Conservation (phyloP, 441 rosid species). For the Hura crepitans region DNA sequence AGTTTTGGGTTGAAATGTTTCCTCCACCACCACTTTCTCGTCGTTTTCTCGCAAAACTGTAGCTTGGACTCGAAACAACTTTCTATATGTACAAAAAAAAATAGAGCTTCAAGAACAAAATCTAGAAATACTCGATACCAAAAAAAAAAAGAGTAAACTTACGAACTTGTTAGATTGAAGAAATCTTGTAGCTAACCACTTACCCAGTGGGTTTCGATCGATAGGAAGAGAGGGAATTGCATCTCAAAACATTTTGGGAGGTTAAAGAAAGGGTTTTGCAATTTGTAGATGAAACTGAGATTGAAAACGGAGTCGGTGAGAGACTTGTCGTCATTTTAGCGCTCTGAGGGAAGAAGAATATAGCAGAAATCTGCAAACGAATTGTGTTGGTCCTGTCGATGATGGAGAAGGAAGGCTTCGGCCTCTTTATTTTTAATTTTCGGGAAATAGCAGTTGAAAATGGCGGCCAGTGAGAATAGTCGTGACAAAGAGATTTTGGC, state of each 20-base stretch:
- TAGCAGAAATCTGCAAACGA: background rate
- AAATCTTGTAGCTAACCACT: background rate
- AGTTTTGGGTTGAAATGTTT: slow-evolving; percentile 47
- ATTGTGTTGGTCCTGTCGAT: background rate
- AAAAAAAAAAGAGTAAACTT: background rate
- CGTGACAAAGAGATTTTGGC: background rate
- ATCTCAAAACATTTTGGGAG: slow-evolving; percentile 3
- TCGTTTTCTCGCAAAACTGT: slow-evolving; percentile 56
- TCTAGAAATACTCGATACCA: background rate
- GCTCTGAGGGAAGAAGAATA: background rate
- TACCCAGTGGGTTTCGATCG: slow-evolving; percentile 6
- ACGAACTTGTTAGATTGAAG: background rate
- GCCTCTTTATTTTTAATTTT: background rate
- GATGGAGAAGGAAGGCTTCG: background rate
- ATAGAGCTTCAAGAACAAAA: background rate
- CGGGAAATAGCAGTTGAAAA: background rate
- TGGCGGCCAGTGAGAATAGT: background rate
- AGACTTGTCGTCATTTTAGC: slow-evolving; percentile 31
- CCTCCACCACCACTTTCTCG: slow-evolving; percentile 60
- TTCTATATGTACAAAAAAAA: slow-evolving; percentile 31
- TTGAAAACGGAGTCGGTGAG: slow-evolving; percentile 28
- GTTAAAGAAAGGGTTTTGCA: slow-evolving; percentile 8
- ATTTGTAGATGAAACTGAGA: slow-evolving; percentile 28
- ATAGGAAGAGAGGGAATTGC: slow-evolving; percentile 1
- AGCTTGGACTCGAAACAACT: slow-evolving; percentile 42